Evolutionary conservation across 768 basidiomycete genomes (phyloP).

Genomic region (Collybiopsis luxurians): DNA sequence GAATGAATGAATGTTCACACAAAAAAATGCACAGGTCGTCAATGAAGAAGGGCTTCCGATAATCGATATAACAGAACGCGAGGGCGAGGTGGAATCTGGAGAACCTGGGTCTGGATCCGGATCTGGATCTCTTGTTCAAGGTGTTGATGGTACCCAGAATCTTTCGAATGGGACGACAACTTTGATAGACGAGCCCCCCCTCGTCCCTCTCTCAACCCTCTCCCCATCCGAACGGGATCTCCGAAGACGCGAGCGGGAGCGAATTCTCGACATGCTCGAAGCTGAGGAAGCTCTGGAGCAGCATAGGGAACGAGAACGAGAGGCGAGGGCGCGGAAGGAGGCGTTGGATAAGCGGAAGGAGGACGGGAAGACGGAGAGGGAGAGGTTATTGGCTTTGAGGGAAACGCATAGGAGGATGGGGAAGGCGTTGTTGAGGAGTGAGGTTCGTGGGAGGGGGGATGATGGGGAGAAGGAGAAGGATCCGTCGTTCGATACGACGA

Average conservation of each 20-base stretch:
- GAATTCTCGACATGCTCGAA: conserved; percentile 66
- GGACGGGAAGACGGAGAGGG: conserved; percentile 38
- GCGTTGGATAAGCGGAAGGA: conserved; percentile 50
- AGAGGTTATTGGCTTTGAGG: conserved; percentile 35
- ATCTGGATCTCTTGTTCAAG: not conserved
- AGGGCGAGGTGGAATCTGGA: too few species aligned
- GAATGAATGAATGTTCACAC: too few species aligned
- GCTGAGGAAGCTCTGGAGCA: conserved; percentile 59
- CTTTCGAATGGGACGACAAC: too few species aligned
- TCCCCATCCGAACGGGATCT: conserved; percentile 45
- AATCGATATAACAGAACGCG: conserved; percentile 72
- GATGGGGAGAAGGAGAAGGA: conserved; percentile 24
- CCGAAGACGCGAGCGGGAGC: conserved; percentile 56
- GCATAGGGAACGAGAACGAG: conserved; percentile 35
- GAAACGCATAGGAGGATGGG: conserved; percentile 81
- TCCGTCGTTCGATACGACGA: not conserved
- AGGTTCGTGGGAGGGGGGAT: conserved; percentile 37
- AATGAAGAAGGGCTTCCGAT: conserved; percentile 82
- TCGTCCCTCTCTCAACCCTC: conserved; percentile 46
- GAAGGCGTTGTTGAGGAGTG: conserved; percentile 52
- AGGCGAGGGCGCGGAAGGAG: conserved; percentile 41
- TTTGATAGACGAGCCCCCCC: conserved; percentile 41
- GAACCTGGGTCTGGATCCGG: conserved; percentile 9
- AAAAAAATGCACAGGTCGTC: conserved; percentile 61
- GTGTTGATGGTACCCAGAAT: not conserved